Percentiles rank a stretch among this genome's conserved stretches.
Evolutionary conservation across 352 stramenopile genomes (phyloP).

Genomic region (Phytophthora lateralis): DNA sequence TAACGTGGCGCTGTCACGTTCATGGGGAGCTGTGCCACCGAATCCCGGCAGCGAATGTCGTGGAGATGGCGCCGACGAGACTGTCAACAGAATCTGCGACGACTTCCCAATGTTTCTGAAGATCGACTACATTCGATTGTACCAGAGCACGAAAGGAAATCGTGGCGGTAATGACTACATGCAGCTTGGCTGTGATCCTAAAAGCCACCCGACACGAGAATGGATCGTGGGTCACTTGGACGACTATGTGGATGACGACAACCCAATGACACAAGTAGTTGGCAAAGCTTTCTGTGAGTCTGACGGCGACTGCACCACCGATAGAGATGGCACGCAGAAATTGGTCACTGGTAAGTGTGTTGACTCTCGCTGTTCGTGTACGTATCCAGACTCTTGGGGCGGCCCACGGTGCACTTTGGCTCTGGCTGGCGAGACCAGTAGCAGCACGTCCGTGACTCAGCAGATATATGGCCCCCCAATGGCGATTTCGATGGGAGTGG

Average conservation of each 20-base stretch:
- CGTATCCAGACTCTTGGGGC: constrained; percentile 35
- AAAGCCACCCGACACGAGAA: constrained; percentile 35
- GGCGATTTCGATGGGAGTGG: constrained; percentile 27
- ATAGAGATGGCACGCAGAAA: constrained; percentile 17
- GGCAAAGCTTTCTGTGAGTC: constrained; percentile 33
- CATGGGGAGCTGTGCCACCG: constrained; percentile 42
- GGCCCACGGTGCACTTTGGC: constrained; percentile 40
- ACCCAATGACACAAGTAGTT: constrained; percentile 24
- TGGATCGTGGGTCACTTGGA: constrained; percentile 45
- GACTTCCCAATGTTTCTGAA: constrained; percentile 61
- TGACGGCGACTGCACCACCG: constrained; percentile 43
- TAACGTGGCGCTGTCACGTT: constrained; percentile 53
- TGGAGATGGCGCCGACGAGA: constrained; percentile 26
- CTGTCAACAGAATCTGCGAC: constrained; percentile 47
- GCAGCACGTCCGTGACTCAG: constrained; percentile 10
- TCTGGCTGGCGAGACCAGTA: constrained; percentile 9
- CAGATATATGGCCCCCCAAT: constrained; percentile 34
- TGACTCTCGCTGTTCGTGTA: constrained; percentile 38
- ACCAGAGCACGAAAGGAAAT: constrained; percentile 54
- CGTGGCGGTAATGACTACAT: constrained; percentile 18
- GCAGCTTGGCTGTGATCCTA: constrained; percentile 41
- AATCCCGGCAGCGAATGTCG: constrained; percentile 39
- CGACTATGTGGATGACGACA: constrained; percentile 37
- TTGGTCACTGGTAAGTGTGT: constrained; percentile 40
- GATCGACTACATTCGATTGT: constrained; percentile 89